Evolutionary conservation across 2,329 filamentous ascomycete genomes (phyloP).

Genomic region (Hypoxylon sp.): DNA sequence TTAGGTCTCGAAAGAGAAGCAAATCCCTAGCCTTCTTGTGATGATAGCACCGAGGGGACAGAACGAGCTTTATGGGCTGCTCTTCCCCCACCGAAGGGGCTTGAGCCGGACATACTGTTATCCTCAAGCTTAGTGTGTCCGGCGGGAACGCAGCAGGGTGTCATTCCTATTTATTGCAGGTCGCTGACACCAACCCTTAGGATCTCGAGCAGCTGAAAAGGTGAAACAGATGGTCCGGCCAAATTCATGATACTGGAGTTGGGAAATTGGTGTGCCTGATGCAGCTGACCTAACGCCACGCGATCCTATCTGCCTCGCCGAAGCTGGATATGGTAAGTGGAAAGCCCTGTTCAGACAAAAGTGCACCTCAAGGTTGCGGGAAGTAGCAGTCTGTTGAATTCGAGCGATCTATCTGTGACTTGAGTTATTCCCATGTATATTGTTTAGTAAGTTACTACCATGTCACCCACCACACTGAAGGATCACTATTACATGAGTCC

Average conservation of each 20-base stretch:
- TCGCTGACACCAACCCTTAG: slow-evolving; percentile 8
- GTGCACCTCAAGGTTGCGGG: not conserved
- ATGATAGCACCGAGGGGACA: not conserved
- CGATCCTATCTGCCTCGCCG: not conserved
- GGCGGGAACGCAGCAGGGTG: slow-evolving; percentile 13
- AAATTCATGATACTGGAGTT: slow-evolving; percentile 1
- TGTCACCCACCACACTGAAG: slow-evolving; percentile 15
- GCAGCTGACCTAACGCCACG: not conserved
- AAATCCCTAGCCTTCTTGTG: slow-evolving; percentile 7
- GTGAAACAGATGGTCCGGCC: no score
- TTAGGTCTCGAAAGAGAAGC: not conserved
- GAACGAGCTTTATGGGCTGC: not conserved
- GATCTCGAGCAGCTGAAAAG: not conserved
- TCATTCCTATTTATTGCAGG: slow-evolving; percentile 13
- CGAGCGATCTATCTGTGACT: slow-evolving; percentile 7
- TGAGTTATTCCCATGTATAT: not conserved
- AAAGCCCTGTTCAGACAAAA: slow-evolving; percentile 1
- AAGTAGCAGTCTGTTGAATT: not conserved
- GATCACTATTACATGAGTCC: slow-evolving; percentile 9
- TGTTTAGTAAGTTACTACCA: not conserved
- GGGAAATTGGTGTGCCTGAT: slow-evolving; percentile 17
- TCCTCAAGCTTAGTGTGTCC: not conserved
- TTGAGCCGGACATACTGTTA: not conserved
- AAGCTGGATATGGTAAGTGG: slow-evolving; percentile 14
- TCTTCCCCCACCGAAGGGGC: not conserved